phyloP scores from a whole-genome alignment of 805 yeast genomes.

The Candida adriatica region DNA sequence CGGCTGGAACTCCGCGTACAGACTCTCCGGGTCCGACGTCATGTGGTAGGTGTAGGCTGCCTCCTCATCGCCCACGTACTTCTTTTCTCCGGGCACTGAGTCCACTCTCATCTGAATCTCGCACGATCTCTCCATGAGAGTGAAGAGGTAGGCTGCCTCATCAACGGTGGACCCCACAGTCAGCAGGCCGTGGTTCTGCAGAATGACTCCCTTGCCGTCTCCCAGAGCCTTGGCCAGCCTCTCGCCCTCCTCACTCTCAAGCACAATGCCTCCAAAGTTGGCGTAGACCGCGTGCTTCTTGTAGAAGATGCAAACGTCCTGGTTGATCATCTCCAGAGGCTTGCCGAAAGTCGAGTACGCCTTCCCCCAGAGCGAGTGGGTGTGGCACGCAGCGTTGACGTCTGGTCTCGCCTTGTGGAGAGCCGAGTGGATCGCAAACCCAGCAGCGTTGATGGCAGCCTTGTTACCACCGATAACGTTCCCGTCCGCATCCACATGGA shows the following conservation, averaged over 20 bases:
- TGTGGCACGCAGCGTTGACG: conserved; percentile 65
- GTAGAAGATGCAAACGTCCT: conserved; percentile 67
- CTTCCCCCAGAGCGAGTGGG: conserved; percentile 60
- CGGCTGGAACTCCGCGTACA: conserved; percentile 70
- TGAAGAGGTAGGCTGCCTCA: conserved; percentile 65
- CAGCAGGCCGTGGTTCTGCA: conserved; percentile 68
- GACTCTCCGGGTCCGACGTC: conserved; percentile 57
- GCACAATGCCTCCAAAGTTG: conserved; percentile 75
- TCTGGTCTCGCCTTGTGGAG: conserved; percentile 65
- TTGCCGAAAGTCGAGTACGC: conserved; percentile 60
- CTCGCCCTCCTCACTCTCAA: conserved; percentile 57
- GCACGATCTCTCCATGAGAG: conserved; percentile 58
- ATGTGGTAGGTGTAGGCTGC: conserved; percentile 60
- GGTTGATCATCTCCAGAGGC: conserved; percentile 72
- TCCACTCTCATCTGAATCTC: conserved; percentile 62
- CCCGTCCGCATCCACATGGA: conserved; percentile 56
- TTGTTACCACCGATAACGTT: conserved; percentile 53
- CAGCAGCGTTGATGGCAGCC: conserved; percentile 57
- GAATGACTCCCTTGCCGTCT: conserved; percentile 43
- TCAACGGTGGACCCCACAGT: conserved; percentile 68
- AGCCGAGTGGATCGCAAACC: conserved; percentile 64
- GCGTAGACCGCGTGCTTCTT: conserved; percentile 57
- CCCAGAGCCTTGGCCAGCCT: conserved; percentile 59
- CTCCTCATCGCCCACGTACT: conserved; percentile 49
- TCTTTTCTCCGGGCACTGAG: conserved; percentile 33